These are phyloP conservation scores for Venturia pyrina DNA, from an alignment of 2,329 filamentous ascomycete species.

Conservation along the genomic window DNA sequence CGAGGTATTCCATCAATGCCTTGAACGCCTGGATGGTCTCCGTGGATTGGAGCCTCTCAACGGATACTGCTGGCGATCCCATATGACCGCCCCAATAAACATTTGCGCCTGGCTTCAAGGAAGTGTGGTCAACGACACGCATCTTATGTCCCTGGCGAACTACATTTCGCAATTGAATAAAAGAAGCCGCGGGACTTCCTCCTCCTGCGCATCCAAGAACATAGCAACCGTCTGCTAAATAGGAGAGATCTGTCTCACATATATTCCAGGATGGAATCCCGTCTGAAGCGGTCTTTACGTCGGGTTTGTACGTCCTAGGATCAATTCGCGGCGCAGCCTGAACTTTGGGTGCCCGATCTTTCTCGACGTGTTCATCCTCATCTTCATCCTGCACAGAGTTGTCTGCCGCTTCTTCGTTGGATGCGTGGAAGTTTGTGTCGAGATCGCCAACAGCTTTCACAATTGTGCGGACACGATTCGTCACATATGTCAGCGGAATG, in stretches of 20 bases:
- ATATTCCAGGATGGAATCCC: constrained; percentile 32
- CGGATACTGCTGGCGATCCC: constrained; percentile 33
- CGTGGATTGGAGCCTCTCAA: constrained; percentile 33
- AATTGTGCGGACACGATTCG: constrained; percentile 40
- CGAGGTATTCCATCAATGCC: constrained; percentile 6
- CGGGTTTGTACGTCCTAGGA: constrained; percentile 30
- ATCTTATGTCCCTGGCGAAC: constrained; percentile 31
- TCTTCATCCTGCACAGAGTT: constrained; percentile 12
- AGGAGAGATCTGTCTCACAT: constrained; percentile 35
- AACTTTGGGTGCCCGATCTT: constrained; percentile 7
- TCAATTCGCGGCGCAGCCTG: constrained; percentile 14
- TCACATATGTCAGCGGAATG: constrained; percentile 45
- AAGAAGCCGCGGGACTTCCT: constrained; percentile 36
- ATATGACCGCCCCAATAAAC: constrained; percentile 36
- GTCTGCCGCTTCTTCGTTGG: constrained; percentile 6
- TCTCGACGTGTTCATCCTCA: constrained; percentile 10
- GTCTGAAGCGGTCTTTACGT: constrained; percentile 19
- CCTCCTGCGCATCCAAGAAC: constrained; percentile 40
- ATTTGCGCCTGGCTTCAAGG: constrained; percentile 33
- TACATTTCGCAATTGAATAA: constrained; percentile 32
- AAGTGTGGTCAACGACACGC: constrained; percentile 31
- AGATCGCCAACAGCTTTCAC: constrained; percentile 48
- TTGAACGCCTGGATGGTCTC: constrained; percentile 22
- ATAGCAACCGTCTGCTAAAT: constrained; percentile 38
- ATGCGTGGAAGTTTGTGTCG: constrained; percentile 18